Evolutionary conservation across 192 early-diverging fungal species (phyloP).

Genomic region (Coemansia sp.): DNA sequence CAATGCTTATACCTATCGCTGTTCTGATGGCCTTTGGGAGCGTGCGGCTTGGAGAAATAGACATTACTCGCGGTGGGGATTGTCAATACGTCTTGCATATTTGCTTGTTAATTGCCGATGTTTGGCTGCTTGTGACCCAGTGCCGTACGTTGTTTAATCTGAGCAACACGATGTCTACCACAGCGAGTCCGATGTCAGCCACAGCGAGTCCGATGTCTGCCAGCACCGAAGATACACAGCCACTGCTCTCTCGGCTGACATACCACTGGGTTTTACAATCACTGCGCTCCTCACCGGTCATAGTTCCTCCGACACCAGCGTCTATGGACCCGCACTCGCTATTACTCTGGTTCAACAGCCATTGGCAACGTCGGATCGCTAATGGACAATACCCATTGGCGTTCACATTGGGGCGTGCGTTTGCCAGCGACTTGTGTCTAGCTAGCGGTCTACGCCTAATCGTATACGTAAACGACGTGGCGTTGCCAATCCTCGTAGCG

Average conservation of each 20-base stretch:
- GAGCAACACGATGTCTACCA: not conserved
- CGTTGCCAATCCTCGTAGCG: slow-evolving; percentile 21
- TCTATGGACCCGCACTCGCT: slow-evolving; percentile 1
- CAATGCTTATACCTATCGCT: not conserved
- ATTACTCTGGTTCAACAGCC: not conserved
- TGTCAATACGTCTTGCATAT: not conserved
- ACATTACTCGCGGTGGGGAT: not conserved
- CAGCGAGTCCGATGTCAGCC: not conserved
- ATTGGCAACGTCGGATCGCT: slow-evolving; percentile 17
- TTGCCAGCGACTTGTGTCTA: slow-evolving; percentile 17
- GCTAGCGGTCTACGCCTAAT: slow-evolving; percentile 26
- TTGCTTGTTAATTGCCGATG: not conserved
- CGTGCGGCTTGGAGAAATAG: not conserved
- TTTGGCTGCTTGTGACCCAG: slow-evolving; percentile 3
- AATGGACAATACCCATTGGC: slow-evolving; percentile 8
- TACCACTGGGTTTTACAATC: slow-evolving; percentile 40
- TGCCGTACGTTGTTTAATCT: not conserved
- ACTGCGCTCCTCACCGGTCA: not conserved
- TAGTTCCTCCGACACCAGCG: slow-evolving; percentile 3
- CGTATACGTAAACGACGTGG: slow-evolving; percentile 22
- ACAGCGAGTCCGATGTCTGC: not conserved
- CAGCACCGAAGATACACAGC: not conserved
- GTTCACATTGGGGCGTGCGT: slow-evolving; percentile 16
- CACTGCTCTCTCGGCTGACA: slow-evolving; percentile 23
- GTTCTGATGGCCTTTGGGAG: not conserved